Evolutionary conservation across 1,139 yeast genomes (phyloP).

Genomic region (Debaryomyces subglobosus): DNA sequence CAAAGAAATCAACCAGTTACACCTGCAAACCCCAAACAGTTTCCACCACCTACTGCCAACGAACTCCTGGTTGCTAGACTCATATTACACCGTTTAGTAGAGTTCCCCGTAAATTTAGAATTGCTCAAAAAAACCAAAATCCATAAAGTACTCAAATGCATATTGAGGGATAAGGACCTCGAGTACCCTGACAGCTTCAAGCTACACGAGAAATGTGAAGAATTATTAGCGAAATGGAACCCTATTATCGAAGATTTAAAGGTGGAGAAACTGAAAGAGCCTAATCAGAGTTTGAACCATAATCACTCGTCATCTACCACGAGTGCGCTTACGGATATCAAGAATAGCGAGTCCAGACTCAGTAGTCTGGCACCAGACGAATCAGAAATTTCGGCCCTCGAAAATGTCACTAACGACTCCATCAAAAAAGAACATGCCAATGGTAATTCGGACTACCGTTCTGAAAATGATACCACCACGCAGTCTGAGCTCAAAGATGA

Average conservation of each 20-base stretch:
- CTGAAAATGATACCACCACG: not conserved
- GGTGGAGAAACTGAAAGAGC: slow-evolving; percentile 29
- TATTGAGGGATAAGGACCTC: slow-evolving; percentile 43
- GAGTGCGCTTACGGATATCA: not conserved
- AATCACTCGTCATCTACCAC: slow-evolving; percentile 1
- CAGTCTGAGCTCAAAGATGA: not conserved
- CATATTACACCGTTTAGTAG: slow-evolving; percentile 53
- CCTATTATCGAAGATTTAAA: slow-evolving; percentile 39
- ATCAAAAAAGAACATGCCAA: slow-evolving; percentile 1
- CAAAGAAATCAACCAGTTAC: slow-evolving; percentile 47
- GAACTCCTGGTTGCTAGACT: slow-evolving; percentile 58
- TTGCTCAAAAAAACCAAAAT: slow-evolving; percentile 54
- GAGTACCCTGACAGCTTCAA: slow-evolving; percentile 50
- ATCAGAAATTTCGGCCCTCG: slow-evolving; percentile 33
- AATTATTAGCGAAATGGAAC: slow-evolving; percentile 49
- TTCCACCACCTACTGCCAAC: slow-evolving; percentile 50
- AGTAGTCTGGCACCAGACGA: slow-evolving; percentile 26
- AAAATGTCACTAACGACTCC: slow-evolving; percentile 10
- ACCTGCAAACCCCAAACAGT: slow-evolving; percentile 35
- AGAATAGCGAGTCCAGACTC: slow-evolving; percentile 18
- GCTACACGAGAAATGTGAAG: slow-evolving; percentile 50
- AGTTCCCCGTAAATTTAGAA: slow-evolving; percentile 58
- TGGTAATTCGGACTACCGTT: not conserved
- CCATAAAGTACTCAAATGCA: slow-evolving; percentile 57
- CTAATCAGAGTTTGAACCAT: not conserved